These are phyloP conservation scores for Raddia guianensis DNA, from an alignment of 176 grass and related monocot species.

Conservation along the genomic window DNA sequence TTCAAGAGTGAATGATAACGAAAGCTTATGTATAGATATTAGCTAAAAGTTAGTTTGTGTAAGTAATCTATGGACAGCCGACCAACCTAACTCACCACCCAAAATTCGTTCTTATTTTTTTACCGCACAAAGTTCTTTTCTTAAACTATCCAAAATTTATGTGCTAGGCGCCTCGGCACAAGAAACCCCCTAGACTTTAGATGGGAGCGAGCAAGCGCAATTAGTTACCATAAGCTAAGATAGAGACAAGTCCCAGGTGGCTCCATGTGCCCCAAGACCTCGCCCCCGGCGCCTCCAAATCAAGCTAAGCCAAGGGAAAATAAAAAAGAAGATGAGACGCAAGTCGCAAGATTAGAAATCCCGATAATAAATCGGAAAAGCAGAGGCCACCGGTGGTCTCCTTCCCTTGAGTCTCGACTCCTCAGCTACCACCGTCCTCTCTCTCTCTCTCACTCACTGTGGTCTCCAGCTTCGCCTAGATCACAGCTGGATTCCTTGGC, in stretches of 20 bases:
- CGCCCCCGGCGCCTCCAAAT: not conserved
- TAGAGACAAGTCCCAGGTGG: conserved; percentile 26
- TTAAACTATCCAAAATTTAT: not conserved
- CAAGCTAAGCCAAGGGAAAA: not conserved
- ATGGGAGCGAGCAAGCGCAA: too few relatives aligned
- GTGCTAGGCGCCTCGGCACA: too few relatives aligned
- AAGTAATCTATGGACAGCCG: not conserved
- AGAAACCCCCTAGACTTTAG: too few relatives aligned
- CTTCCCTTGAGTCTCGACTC: not conserved
- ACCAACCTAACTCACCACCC: not conserved
- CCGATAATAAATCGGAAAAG: conserved; percentile 38
- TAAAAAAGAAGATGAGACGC: not conserved
- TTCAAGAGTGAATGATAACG: not conserved
- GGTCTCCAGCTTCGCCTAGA: conserved; percentile 42
- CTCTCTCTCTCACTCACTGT: not conserved
- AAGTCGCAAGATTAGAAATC: not conserved
- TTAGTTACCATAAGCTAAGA: not conserved
- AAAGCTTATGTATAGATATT: not conserved
- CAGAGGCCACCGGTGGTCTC: conserved; percentile 8
- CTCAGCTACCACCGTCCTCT: conserved; percentile 42
- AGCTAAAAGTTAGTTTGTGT: not conserved
- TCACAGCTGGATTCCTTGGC: conserved; percentile 43
- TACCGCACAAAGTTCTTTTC: too few relatives aligned
- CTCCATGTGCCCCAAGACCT: conserved; percentile 25
- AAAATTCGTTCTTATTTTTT: not conserved